Evolutionary conservation across 805 yeast genomes (phyloP), one percentile per base, ranked within the genome.

Genomic region (Candida patagonica): DNA sequence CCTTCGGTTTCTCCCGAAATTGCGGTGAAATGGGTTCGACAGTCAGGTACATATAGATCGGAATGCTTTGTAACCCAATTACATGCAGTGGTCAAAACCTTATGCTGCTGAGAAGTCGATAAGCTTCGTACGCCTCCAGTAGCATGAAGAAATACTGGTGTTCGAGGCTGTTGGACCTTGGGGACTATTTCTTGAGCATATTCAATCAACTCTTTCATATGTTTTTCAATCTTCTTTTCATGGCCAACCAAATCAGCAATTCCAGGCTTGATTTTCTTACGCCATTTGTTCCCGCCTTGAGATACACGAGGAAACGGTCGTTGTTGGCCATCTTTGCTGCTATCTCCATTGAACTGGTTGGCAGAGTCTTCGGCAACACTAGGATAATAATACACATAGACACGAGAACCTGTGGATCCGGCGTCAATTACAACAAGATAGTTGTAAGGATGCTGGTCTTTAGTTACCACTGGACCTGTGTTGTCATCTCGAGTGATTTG

Each of bases 1-100:
- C 97, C 98, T 62, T 92, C 98, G 1, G 86, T 75, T 51, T 82
- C 88, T 15, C 98, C 98, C 56, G 86, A 95, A 37, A 92, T 92
- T 30, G 85, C 80, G 52, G 82, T 79, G 12, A 92, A 76, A 52
- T 83, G 87, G 7, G 78, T 70, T 1, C 62, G 64, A 59, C 97
- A 89, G 24, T 62, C 62, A 0, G 70, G 65, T 1, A 79, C 48
- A n/a, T 55, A 47, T 52, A 88, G 89, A 7, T 66, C 59, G 3
- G 85, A 68, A 32, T 80, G 65, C 16, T 68, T 56, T 40, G 65
- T 63, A 22, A 89, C 62, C 8, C 68, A 61, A 5, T 61, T 43
- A 59, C 97, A 89, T 0, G 85, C 73, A 40, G 73, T 71, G 6
- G 62, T 48, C 32, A 92, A 60, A 2, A 92, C 67, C 27, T 56